Evolutionary conservation across 2,329 filamentous ascomycete genomes (phyloP).

Genomic region (Neonectria punicea): DNA sequence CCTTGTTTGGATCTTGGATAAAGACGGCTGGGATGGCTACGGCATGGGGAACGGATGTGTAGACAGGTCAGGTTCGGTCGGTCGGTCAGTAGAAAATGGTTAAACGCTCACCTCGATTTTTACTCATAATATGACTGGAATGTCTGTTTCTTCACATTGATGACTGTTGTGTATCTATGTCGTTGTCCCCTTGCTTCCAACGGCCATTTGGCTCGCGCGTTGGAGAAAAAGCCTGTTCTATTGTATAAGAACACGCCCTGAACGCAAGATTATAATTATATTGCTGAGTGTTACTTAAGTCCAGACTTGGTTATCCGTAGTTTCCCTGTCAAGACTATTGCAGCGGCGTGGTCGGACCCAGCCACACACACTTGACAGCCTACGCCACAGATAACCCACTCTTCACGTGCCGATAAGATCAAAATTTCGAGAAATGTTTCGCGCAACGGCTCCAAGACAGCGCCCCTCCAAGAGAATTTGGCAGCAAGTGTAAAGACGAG

Average conservation of each 20-base stretch:
- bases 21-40: slow-evolving; percentile 14
- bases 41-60: slow-evolving; percentile 20
- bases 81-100: slow-evolving; percentile 26
- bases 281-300: no score
- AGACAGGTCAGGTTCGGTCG: slow-evolving; percentile 18
- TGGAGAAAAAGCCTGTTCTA: no score
- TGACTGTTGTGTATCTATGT: neutral
- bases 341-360: neutral
- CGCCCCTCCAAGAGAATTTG: slow-evolving; percentile 33
- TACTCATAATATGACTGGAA: neutral
- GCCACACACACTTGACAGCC: slow-evolving; percentile 13
- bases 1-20: slow-evolving; percentile 17
- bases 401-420: slow-evolving; percentile 49
- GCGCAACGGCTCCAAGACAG: slow-evolving; percentile 27
- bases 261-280: no score
- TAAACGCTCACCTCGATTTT: slow-evolving; percentile 29
- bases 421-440: slow-evolving; percentile 45
- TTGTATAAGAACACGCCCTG: no score
- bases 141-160: neutral
- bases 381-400: slow-evolving; percentile 26
- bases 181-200: neutral
- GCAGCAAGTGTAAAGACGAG: neutral
- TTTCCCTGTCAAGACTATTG: neutral
- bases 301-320: no score
- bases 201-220: no score